Evolutionary conservation across 176 grass and related monocot species (phyloP), one percentile per base, ranked within the genome.

Genomic region (Bothriochloa decipiens): DNA sequence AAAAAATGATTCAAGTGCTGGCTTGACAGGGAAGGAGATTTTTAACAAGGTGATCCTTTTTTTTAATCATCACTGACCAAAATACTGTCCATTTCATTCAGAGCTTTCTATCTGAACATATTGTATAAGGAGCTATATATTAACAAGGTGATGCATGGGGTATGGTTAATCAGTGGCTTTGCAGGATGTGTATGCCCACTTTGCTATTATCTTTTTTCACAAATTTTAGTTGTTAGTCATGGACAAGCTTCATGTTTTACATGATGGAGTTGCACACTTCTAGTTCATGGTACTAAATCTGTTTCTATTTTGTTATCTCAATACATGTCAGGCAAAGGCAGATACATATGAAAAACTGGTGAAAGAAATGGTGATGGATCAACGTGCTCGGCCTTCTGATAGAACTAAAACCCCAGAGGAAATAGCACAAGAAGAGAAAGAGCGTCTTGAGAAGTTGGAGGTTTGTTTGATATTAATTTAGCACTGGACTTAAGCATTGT

Each of bases 391-490:
- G 4, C 88, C 96, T 26, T 98, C 93, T 57, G 93, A 95, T 78
- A 85, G 89, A 80, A 93, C 85, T 80, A 98, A 95, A 87, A 98
- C 96, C 16, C 91, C 96, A 75, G 93, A 98, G 90, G 93, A 95
- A 90, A 91, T 98, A 84, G 92, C 91, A 13, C 87, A 93, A 72
- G 92, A 98, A 82, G 96, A 98, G 88, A 95, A 92, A 82, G 93
- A 95, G 70, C 82, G 75, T 26, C 96, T 98, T 72, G 93, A 95
- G 82, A 81, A 95, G 62, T 80, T 95, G 85, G 96, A 95, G 92
- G 93, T 95, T 82, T 74, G 83, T 29, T 75, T 17, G 2, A 72
- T 37, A 36, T 23, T 50, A 58, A 11, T 52, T 62, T 41, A 12
- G 14, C 28, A 81, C 25, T 76, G 26, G 22, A 62, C 72, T 41